Conservation (phyloP, 169 alveolate species). For the Plasmodium vinckei region DNA sequence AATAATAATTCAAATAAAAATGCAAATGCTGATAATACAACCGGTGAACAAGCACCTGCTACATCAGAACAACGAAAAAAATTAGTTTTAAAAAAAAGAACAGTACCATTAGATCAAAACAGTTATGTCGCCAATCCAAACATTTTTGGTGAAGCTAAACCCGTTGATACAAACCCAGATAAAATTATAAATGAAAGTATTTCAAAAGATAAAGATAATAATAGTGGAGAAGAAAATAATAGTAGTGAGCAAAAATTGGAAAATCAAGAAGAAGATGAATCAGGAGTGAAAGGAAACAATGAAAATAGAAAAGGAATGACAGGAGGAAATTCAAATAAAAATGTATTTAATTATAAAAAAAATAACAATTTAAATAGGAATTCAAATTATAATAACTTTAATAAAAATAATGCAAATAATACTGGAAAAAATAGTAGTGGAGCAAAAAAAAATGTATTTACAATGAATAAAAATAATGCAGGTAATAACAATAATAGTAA, state of each 20-base stretch:
- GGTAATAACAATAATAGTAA: conserved; percentile 5
- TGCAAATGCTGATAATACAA: conserved; percentile 14
- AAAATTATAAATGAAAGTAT: conserved; percentile 39
- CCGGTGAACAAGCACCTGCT: background rate
- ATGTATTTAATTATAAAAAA: conserved; percentile 33
- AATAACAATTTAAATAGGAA: conserved; percentile 22
- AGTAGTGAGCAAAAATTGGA: background rate
- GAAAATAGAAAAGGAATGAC: background rate
- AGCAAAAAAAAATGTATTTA: conserved; percentile 39
- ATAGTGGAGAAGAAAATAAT: background rate
- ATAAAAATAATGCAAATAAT: background rate
- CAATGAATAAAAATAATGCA: conserved; percentile 46
- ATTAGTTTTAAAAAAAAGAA: conserved; percentile 58
- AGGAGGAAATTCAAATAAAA: conserved; percentile 2
- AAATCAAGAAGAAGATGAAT: conserved; percentile 22
- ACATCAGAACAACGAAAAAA: conserved; percentile 55
- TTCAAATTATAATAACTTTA: conserved; percentile 16
- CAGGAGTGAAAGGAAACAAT: background rate
- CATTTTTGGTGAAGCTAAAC: conserved; percentile 77
- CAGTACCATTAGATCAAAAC: conserved; percentile 63
- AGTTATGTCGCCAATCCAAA: conserved; percentile 51
- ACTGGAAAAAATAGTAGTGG: conserved; percentile 8
- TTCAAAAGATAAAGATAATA: conserved; percentile 42
- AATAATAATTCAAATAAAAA: conserved; percentile 16
- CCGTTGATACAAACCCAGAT: conserved; percentile 70